These are phyloP conservation scores for Anisogramma anomala DNA, from an alignment of 2,329 filamentous ascomycete genomes.

Conservation along the genomic window DNA sequence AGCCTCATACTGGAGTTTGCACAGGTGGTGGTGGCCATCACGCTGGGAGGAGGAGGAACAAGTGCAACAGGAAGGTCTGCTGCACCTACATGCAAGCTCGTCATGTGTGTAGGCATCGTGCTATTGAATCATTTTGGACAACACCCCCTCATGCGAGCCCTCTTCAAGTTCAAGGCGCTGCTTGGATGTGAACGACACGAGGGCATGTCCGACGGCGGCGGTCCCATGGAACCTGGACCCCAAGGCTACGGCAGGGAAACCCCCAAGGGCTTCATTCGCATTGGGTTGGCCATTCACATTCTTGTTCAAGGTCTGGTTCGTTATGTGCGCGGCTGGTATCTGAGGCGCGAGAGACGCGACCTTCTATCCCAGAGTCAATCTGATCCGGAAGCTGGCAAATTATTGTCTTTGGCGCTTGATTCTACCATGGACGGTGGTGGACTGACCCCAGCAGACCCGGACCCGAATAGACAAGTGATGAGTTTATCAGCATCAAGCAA, in stretches of 20 bases:
- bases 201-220: conserved; percentile 33
- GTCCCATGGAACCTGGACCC: conserved; percentile 34
- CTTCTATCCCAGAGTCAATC: conserved; percentile 33
- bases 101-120: conserved; percentile 61
- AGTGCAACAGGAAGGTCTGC: conserved; percentile 40
- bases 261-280: conserved; percentile 55
- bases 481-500: conserved; percentile 52
- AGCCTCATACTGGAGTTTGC: conserved; percentile 81
- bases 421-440: conserved; percentile 32
- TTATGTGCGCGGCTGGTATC: conserved; percentile 58
- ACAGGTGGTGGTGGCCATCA: conserved; percentile 86
- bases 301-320: conserved; percentile 61
- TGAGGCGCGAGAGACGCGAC: conserved; percentile 47
- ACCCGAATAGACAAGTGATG: conserved; percentile 42
- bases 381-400: conserved; percentile 54
- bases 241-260: conserved; percentile 44
- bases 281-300: conserved; percentile 62
- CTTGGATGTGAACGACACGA: conserved; percentile 22
- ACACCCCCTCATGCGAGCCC: conserved; percentile 34
- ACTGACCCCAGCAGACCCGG: conserved; percentile 42
- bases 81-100: conserved; percentile 58
- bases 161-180: conserved; percentile 24
- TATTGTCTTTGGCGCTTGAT: conserved; percentile 24
- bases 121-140: conserved; percentile 39
- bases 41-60: conserved; percentile 73